Percentiles rank a stretch among this genome's conserved stretches.
Evolutionary conservation across 352 stramenopile genomes (phyloP).

Genomic region (Phytophthora macrochlamydospora): DNA sequence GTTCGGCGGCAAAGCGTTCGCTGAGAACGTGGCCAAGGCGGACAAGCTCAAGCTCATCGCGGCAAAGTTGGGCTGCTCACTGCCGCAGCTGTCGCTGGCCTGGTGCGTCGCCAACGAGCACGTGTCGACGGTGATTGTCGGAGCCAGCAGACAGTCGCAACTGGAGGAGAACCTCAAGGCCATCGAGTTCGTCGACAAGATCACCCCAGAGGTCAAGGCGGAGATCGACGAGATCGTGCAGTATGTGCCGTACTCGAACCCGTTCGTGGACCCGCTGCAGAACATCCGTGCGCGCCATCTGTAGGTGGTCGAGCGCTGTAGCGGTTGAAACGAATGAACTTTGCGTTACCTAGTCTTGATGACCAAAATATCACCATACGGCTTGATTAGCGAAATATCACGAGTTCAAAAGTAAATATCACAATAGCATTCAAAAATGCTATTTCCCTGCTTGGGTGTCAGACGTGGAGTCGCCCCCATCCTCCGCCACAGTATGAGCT

Average conservation of each 20-base stretch:
- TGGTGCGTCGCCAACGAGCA: constrained; percentile 55
- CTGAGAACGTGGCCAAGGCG: constrained; percentile 18
- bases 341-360: not conserved
- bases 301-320: not conserved
- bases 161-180: constrained; percentile 53
- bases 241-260: constrained; percentile 3
- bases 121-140: constrained; percentile 54
- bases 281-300: not conserved
- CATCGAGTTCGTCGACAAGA: constrained; percentile 34
- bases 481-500: constrained; percentile 12
- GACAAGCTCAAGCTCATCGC: constrained; percentile 41
- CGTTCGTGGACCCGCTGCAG: not conserved
- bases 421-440: constrained; percentile 10
- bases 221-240: constrained; percentile 32
- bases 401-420: not conserved
- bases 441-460: constrained; percentile 6
- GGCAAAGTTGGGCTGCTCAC: constrained; percentile 42
- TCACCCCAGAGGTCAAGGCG: constrained; percentile 31
- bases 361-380: too few species aligned
- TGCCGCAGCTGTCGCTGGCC: constrained; percentile 55
- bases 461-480: constrained; percentile 4
- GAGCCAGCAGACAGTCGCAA: constrained; percentile 42
- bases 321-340: not conserved
- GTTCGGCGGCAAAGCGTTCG: constrained; percentile 5
- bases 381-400: too few species aligned